Evolutionary conservation across 2,329 filamentous ascomycete species (phyloP).

Genomic region (Epicoccum sorghinum): DNA sequence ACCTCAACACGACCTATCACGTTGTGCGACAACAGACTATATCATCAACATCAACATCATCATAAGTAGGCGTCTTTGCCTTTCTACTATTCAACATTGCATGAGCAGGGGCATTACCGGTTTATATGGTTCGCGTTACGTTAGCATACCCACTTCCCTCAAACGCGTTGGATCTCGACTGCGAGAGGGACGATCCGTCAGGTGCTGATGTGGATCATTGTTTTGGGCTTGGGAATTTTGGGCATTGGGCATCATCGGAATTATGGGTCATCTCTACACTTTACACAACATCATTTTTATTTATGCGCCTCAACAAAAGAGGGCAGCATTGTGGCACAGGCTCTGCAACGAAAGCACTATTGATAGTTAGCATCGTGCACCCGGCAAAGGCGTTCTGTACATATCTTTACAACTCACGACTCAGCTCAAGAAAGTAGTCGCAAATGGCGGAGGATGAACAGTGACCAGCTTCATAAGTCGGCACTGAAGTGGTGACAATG

Average conservation of each 20-base stretch:
- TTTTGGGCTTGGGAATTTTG: slow-evolving; percentile 9
- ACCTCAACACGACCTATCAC: background rate
- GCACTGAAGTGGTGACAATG: slow-evolving; percentile 7
- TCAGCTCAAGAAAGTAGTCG: slow-evolving; percentile 5
- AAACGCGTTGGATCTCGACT: slow-evolving; percentile 32
- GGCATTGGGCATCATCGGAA: slow-evolving; percentile 4
- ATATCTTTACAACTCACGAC: slow-evolving; percentile 8
- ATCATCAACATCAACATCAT: background rate
- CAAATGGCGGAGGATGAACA: background rate
- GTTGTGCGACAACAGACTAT: background rate
- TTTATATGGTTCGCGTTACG: slow-evolving; percentile 26
- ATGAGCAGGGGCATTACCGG: slow-evolving; percentile 8
- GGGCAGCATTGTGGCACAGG: slow-evolving; percentile 1
- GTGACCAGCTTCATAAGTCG: background rate
- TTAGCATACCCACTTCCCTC: slow-evolving; percentile 26
- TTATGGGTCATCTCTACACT: slow-evolving; percentile 32
- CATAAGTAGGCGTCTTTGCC: background rate
- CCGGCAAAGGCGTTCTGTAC: slow-evolving; percentile 4
- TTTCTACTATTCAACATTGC: slow-evolving; percentile 14
- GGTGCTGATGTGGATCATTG: slow-evolving; percentile 48
- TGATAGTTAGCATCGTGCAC: background rate
- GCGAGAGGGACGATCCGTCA: slow-evolving; percentile 43
- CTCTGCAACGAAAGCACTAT: background rate
- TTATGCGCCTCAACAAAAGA: slow-evolving; percentile 11
- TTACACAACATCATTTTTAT: slow-evolving; percentile 20